phyloP scores from a whole-genome alignment of 805 yeast species.

The Lachancea lanzarotensis region DNA sequence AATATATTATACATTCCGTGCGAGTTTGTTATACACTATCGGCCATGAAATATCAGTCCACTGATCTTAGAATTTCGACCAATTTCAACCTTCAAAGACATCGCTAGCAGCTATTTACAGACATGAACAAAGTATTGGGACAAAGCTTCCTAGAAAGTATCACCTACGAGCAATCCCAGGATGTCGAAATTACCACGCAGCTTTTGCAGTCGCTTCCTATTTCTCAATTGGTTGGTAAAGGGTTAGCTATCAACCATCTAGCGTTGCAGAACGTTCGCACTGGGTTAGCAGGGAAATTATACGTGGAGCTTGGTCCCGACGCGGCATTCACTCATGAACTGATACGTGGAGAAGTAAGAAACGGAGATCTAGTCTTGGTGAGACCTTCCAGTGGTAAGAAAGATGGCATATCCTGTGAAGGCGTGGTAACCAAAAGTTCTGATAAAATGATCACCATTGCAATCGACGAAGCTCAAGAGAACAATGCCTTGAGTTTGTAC shows the following conservation, averaged over 20 bases:
- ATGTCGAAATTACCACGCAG: slow-evolving; percentile 40
- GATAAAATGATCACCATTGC: slow-evolving; percentile 48
- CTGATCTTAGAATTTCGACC: too few relatives aligned
- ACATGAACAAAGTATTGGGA: slow-evolving; percentile 32
- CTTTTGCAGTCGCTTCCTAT: slow-evolving; percentile 48
- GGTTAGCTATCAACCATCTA: slow-evolving; percentile 70
- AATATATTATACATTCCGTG: slow-evolving; percentile 10
- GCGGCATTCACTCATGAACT: slow-evolving; percentile 32
- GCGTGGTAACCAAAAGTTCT: slow-evolving; percentile 56
- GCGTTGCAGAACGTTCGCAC: slow-evolving; percentile 55
- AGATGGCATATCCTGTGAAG: slow-evolving; percentile 40
- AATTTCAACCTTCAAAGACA: too few relatives aligned
- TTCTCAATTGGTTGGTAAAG: slow-evolving; percentile 59
- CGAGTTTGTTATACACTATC: neutral
- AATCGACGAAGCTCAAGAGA: slow-evolving; percentile 52
- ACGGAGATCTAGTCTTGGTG: slow-evolving; percentile 74
- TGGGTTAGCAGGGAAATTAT: slow-evolving; percentile 63
- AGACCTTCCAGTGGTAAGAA: slow-evolving; percentile 29
- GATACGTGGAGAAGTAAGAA: slow-evolving; percentile 48
- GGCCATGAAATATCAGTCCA: too few relatives aligned
- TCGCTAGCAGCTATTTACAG: neutral
- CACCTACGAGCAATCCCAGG: slow-evolving; percentile 45
- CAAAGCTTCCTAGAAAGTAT: slow-evolving; percentile 37
- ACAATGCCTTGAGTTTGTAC: slow-evolving; percentile 41
- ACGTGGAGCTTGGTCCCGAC: slow-evolving; percentile 58